These are phyloP conservation scores for Drechslera avenae DNA, from an alignment of 2,329 filamentous ascomycete genomes.

Conservation along the genomic window DNA sequence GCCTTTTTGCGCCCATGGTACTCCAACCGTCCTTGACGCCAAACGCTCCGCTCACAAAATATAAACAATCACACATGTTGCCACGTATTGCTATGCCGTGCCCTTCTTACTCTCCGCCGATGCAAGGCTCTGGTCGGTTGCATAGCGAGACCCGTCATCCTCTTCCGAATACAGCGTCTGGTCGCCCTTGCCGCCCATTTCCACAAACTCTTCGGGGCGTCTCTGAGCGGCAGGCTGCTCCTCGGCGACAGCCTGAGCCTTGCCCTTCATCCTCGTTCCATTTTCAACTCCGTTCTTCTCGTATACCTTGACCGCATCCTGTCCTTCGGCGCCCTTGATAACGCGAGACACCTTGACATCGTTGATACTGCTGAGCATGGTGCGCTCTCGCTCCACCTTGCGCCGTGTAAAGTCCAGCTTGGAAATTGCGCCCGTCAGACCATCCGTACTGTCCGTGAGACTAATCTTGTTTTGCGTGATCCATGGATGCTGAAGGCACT, in stretches of 20 bases:
- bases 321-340: conserved; percentile 60
- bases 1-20: conserved; percentile 17
- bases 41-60: conserved; percentile 3
- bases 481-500: conserved; percentile 93
- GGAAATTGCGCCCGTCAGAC: conserved; percentile 83
- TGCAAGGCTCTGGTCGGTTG: conserved; percentile 23
- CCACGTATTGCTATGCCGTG: background rate
- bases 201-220: conserved; percentile 76
- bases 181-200: conserved; percentile 85
- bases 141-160: conserved; percentile 55
- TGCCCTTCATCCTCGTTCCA: conserved; percentile 23
- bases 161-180: conserved; percentile 71
- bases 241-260: conserved; percentile 55
- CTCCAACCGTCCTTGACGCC: conserved; percentile 18
- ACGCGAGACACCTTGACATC: conserved; percentile 68
- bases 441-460: conserved; percentile 85
- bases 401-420: conserved; percentile 83
- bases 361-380: conserved; percentile 81
- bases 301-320: conserved; percentile 50
- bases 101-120: conserved; percentile 8
- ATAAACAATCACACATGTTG: background rate
- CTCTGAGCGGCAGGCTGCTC: conserved; percentile 69
- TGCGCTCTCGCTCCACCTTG: conserved; percentile 80
- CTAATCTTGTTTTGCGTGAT: conserved; percentile 63
- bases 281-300: conserved; percentile 45